Evolutionary conservation across 2,329 filamentous ascomycete genomes (phyloP).

Genomic region (Hypoxylon sp.): DNA sequence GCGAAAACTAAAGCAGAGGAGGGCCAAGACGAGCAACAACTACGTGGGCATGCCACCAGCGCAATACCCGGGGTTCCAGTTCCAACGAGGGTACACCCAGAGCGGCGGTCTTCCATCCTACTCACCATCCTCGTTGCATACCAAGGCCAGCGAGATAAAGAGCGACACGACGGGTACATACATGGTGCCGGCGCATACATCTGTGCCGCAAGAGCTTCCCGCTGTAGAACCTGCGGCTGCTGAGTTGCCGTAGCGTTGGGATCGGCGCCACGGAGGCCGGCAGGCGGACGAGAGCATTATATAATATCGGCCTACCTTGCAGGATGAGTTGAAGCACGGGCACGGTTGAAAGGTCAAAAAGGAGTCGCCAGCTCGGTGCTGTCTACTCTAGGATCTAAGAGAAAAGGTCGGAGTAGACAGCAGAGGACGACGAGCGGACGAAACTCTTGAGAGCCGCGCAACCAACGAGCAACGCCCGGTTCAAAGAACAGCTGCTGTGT

Average conservation of each 20-base stretch:
- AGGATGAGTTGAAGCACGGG: background rate
- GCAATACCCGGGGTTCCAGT: constrained; percentile 20
- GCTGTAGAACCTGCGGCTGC: constrained; percentile 2
- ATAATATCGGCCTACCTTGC: background rate
- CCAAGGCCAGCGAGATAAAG: background rate
- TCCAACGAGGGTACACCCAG: constrained; percentile 6
- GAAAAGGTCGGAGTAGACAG: background rate
- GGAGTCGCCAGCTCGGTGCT: background rate
- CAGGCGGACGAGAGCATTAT: background rate
- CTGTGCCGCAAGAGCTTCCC: constrained; percentile 12
- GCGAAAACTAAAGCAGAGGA: constrained; percentile 19
- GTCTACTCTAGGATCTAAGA: background rate
- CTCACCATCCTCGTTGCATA: background rate
- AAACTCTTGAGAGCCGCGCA: background rate
- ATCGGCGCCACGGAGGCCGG: background rate
- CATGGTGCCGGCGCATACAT: background rate
- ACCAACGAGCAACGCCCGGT: background rate
- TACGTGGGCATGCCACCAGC: constrained; percentile 19
- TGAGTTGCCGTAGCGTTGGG: constrained; percentile 4
- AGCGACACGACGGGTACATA: background rate
- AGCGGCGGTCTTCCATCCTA: background rate
- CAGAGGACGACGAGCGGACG: background rate
- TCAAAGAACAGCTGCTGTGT: background rate
- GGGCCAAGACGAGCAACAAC: background rate
- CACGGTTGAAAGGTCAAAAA: background rate